These are phyloP conservation scores for Millerozyma acaciae DNA, from an alignment of 805 yeast genomes.

Conservation along the genomic window DNA sequence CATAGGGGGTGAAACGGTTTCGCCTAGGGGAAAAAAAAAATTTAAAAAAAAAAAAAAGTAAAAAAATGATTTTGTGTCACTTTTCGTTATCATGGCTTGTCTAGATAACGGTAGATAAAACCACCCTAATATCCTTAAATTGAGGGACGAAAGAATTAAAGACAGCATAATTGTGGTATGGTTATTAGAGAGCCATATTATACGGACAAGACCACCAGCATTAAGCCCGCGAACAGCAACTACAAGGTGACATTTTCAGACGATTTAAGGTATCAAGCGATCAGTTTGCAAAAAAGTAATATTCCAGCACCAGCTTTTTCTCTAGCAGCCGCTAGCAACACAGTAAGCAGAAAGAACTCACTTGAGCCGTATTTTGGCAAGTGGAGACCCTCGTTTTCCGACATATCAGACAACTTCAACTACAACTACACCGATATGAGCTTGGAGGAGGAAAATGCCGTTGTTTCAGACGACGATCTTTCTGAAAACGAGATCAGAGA, in stretches of 20 bases:
- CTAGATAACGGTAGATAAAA: too few relatives aligned
- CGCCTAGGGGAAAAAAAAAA: too few relatives aligned
- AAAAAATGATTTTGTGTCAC: too few relatives aligned
- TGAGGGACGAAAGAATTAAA: too few relatives aligned
- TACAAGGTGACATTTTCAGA: neutral
- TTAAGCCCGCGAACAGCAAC: neutral
- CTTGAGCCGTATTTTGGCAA: conserved; percentile 16
- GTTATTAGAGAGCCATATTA: neutral
- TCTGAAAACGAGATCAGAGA: conserved; percentile 1
- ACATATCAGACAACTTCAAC: neutral
- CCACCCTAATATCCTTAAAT: too few relatives aligned
- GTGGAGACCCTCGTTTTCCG: neutral
- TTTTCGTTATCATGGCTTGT: too few relatives aligned
- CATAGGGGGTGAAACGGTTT: too few relatives aligned
- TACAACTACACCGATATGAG: neutral
- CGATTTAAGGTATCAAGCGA: neutral
- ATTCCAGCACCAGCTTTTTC: neutral
- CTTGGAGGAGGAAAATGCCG: conserved; percentile 7
- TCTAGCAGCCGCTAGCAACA: neutral
- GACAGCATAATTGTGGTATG: too few relatives aligned
- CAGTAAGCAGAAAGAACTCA: conserved; percentile 7
- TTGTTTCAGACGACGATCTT: conserved; percentile 9
- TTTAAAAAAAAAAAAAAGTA: too few relatives aligned
- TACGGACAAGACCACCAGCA: neutral
- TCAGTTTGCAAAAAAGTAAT: neutral